Evolutionary conservation across 768 basidiomycete species (phyloP).

Genomic region (Suillus discolor): DNA sequence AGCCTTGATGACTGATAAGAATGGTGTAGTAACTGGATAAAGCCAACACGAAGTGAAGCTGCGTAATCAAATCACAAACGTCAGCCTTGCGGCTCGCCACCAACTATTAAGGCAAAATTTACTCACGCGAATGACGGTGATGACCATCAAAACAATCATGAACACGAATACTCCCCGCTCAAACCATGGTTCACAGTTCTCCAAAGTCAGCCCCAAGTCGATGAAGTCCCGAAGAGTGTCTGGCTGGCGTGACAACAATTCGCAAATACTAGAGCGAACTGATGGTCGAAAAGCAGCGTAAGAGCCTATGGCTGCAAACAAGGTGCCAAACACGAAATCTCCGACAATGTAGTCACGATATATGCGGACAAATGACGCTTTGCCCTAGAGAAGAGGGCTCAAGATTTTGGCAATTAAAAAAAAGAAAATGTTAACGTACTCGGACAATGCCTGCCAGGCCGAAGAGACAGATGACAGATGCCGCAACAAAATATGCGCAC

Average conservation of each 20-base stretch:
- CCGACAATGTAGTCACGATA: conserved; percentile 84
- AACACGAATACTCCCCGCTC: conserved; percentile 64
- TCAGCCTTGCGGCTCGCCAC: background rate
- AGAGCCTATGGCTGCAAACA: conserved; percentile 56
- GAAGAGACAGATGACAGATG: conserved; percentile 61
- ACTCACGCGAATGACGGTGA: conserved; percentile 70
- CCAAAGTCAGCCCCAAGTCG: conserved; percentile 72
- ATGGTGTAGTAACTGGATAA: conserved; percentile 66
- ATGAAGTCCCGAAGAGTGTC: conserved; percentile 71
- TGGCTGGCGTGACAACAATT: conserved; percentile 73
- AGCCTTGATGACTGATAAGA: conserved; percentile 47
- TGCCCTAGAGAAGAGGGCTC: conserved; percentile 44
- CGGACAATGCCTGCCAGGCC: conserved; percentile 72
- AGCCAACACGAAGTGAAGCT: conserved; percentile 80
- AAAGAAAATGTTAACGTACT: conserved; percentile 40
- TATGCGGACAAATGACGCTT: conserved; percentile 68
- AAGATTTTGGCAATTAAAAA: background rate
- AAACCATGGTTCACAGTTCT: conserved; percentile 83
- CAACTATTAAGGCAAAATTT: conserved; percentile 1
- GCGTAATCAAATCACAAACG: background rate
- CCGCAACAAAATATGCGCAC: conserved; percentile 65
- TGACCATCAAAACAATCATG: conserved; percentile 58
- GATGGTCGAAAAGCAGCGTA: conserved; percentile 60
- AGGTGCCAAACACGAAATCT: conserved; percentile 70
- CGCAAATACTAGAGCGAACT: conserved; percentile 65